Evolutionary conservation across 2,329 filamentous ascomycete species (phyloP).

Genomic region (Cladosporium sp.): DNA sequence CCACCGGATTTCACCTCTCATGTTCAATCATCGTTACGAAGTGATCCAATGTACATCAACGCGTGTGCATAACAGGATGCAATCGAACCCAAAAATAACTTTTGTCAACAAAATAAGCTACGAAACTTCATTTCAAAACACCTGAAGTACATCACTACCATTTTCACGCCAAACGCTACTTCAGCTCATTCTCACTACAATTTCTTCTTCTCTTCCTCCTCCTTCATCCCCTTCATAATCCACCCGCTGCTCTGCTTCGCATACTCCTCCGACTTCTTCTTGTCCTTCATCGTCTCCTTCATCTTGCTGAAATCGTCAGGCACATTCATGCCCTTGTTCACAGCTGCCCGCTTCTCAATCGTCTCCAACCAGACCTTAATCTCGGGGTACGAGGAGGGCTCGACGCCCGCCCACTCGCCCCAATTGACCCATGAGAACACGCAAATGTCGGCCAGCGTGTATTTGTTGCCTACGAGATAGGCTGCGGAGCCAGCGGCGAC

Average conservation of each 20-base stretch:
- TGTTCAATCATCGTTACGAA: too few relatives aligned
- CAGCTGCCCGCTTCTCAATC: constrained; percentile 62
- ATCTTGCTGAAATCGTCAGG: constrained; percentile 56
- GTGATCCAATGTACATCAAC: too few relatives aligned
- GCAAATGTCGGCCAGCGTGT: constrained; percentile 70
- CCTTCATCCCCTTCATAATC: constrained; percentile 37
- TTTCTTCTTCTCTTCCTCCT: constrained; percentile 36
- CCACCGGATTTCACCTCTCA: too few relatives aligned
- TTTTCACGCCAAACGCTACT: too few relatives aligned
- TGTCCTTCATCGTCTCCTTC: constrained; percentile 54
- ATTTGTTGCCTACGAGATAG: constrained; percentile 57
- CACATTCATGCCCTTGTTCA: constrained; percentile 71
- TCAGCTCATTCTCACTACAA: constrained; percentile 2
- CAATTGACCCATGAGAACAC: constrained; percentile 70
- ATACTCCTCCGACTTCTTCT: constrained; percentile 53
- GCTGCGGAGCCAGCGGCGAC: constrained; percentile 18
- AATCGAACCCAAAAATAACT: too few relatives aligned
- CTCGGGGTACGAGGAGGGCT: constrained; percentile 66
- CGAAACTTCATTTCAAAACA: too few relatives aligned
- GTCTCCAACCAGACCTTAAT: constrained; percentile 71
- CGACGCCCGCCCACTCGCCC: constrained; percentile 56
- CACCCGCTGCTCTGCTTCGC: constrained; percentile 58
- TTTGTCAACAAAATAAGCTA: too few relatives aligned
- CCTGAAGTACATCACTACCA: too few relatives aligned
- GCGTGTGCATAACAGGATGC: too few relatives aligned